Base-by-base conservation (phyloP, 2,329 filamentous ascomycete species). In the Aschersonia sp. region DNA sequence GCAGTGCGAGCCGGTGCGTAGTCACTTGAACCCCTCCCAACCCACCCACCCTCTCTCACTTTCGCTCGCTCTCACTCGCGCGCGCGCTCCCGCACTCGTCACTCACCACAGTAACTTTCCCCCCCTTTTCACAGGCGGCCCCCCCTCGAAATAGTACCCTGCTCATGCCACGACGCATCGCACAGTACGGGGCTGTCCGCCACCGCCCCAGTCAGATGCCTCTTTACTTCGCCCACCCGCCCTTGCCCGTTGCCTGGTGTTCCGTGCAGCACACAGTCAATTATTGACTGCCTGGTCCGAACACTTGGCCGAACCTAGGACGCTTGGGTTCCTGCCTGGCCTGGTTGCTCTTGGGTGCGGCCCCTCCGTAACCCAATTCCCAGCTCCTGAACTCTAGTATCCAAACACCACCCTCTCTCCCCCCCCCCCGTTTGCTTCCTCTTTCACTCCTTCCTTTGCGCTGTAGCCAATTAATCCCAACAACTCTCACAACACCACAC, bases 401-500 rank as follows among this genome's bases (percentile, higher is more conserved):
- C 51, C 49, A 48, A 51, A 52, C 47, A 45, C 45, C 50, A 44
- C 47, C 50, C 51, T 49, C 49, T 50, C 47, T 53, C 51, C 53
- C 50, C 53, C 44, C 33, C 33, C 33, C 33, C 33, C 48, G 48
- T 49, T 53, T 51, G 50, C 51, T 52, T 48, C 45, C 49, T 53
- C 52, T 50, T 56, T 54, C 51, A 48, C 56, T 54, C 56, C 54
- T 55, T 58, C 53, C 54, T 54, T 54, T 55, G 55, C 51, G 44
- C 50, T 56, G 48, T 54, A 54, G 47, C 48, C 50, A 47, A 45
- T 48, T 48, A 49, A 47, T 56, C 47, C 50, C 44, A 46, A 44
- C 52, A 54, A 37, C 12, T 37, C 52, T 51, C 51, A 55, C 55
- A 50, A 30, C 42, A 43, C 46, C 43, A 44, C 48, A 41, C 43